These are phyloP conservation scores for Wallacemonas rigidus DNA, from an alignment of 208 protist genomes.

Conservation along the genomic window DNA sequence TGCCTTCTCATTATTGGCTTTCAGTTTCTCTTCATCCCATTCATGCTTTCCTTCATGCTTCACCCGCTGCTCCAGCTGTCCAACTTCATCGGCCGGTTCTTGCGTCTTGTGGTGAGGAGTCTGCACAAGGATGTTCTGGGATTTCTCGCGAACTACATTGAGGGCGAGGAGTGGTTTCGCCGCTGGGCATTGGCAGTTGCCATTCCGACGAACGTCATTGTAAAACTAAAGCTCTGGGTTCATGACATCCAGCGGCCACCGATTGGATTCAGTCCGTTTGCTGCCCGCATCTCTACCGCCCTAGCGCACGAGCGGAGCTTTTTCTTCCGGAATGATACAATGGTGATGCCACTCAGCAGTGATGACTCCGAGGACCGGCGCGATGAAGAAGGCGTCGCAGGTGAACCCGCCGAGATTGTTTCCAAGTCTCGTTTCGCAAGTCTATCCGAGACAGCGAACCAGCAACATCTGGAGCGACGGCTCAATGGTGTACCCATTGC, in stretches of 20 bases:
- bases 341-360: conserved; percentile 22
- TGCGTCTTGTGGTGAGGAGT: conserved; percentile 70
- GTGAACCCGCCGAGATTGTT: conserved; percentile 46
- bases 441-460: conserved; percentile 49
- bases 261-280: conserved; percentile 15
- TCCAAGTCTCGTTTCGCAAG: conserved; percentile 61
- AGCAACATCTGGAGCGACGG: conserved; percentile 1
- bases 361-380: conserved; percentile 3
- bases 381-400: conserved; percentile 4
- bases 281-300: not conserved
- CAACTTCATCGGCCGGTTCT: conserved; percentile 75
- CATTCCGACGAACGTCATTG: conserved; percentile 40
- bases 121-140: conserved; percentile 73
- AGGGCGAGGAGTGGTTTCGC: conserved; percentile 65
- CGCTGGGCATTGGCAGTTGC: conserved; percentile 51
- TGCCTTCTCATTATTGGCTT: conserved; percentile 54
- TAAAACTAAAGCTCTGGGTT: conserved; percentile 54
- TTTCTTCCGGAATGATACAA: conserved; percentile 29
- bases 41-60: conserved; percentile 53
- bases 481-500: not conserved
- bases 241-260: conserved; percentile 35
- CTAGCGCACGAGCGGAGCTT: conserved; percentile 25
- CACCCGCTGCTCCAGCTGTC: conserved; percentile 70
- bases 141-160: conserved; percentile 75
- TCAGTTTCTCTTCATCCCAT: conserved; percentile 65